Percentiles rank a stretch among this genome's conserved stretches.
Evolutionary conservation across 805 yeast species (phyloP).

Genomic region (Saccharomycopsis javanensis): DNA sequence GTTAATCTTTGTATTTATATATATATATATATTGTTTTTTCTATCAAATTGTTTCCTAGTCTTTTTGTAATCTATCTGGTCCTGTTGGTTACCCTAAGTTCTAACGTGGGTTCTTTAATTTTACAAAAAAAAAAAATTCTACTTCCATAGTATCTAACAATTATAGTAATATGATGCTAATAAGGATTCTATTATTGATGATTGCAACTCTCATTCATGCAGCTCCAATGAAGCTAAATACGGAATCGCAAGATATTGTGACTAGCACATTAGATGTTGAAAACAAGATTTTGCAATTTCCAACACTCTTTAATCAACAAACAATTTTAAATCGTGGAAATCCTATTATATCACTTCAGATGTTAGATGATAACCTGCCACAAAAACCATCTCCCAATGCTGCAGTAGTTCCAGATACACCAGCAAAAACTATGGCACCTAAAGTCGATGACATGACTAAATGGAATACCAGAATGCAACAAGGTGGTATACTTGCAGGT

Average conservation of each 20-base stretch:
- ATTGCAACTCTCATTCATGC: background rate
- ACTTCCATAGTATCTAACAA: no score
- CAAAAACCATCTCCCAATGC: background rate
- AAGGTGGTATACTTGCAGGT: conserved; percentile 10
- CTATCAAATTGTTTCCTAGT: no score
- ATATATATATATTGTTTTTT: background rate
- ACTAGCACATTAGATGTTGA: background rate
- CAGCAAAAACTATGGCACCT: background rate
- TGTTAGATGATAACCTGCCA: background rate
- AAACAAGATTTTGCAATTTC: background rate
- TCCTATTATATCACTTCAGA: background rate
- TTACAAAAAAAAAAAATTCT: no score
- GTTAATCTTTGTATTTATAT: no score
- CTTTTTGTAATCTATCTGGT: no score
- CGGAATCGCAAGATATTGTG: background rate
- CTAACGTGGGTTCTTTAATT: no score
- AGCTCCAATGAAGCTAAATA: background rate
- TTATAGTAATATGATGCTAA: background rate
- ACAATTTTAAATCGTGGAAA: background rate
- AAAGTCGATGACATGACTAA: background rate
- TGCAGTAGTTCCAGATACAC: background rate
- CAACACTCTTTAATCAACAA: background rate
- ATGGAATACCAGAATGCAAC: conserved; percentile 1
- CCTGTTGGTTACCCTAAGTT: no score
- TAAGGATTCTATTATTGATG: background rate